Base-by-base conservation (phyloP, 768 basidiomycete genomes). In the Trametes meyenii region DNA sequence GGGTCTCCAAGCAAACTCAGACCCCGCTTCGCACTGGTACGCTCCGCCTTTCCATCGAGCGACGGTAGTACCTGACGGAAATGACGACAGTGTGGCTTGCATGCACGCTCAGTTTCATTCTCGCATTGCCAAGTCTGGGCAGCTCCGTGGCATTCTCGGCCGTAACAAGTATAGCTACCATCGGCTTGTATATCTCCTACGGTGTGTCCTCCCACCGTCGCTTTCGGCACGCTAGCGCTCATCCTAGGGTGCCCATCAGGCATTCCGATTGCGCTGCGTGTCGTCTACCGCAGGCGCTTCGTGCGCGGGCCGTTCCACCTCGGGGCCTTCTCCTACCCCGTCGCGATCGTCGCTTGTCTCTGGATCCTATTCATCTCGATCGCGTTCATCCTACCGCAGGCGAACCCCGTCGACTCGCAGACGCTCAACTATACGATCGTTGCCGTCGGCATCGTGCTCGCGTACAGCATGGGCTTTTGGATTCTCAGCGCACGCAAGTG, bases 311-410 rank as follows among this genome's bases (percentile, higher is more conserved):
- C 88, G 0, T 92, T 88, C 79, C 86, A 90, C 67, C 82, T 90
- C 45, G 86, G 89, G 17, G 55, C 60, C 17, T 81, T 87, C 70
- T 89, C 87, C 1, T 82, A 81, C 64, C 85, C 86, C 5, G 72
- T 89, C 17, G 83, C 85, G 3, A 71, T 83, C 36, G 64, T 69
- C 14, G 84, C 89, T 3, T 82, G 86, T n/a, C 14, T 73, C 17
- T 92, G 90, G 89, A 90, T 91, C 36, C 69, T 67, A 0, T 89
- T 89, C 71, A 91, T 93, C 65, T 77, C 87, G 5, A 84, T 92
- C 67, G 84, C 79, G 5, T 92, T 92, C 72, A 85, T 90, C 66
- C 79, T 93, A 1, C 89, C 88, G 7, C 82, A 86, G 72, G 74
- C 81, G 29, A 90, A 87, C 68, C 88, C 88, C 7, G 88, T 92